Conservation (phyloP, 1,284 basidiomycete genomes). For the Marasmius oreades region DNA sequence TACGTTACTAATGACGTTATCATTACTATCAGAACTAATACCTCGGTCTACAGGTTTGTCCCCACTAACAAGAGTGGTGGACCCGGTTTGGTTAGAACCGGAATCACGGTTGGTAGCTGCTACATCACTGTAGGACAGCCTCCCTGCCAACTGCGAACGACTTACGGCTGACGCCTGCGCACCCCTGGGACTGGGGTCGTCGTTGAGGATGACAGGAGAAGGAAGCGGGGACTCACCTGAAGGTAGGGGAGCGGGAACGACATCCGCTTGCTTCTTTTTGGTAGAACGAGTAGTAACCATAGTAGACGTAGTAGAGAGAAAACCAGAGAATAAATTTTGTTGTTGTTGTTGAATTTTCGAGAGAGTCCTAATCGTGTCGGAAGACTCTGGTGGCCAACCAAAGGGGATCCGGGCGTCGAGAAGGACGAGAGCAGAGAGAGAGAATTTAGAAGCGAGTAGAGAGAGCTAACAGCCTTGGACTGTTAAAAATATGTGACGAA, state of each 20-base stretch:
- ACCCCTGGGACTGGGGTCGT: not conserved
- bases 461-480: slow-evolving; percentile 2
- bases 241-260: not conserved
- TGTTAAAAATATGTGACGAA: slow-evolving; percentile 8
- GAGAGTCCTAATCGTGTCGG: not conserved
- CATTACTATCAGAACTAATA: not conserved
- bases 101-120: not conserved
- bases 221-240: not conserved
- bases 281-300: not conserved
- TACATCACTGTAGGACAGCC: not conserved
- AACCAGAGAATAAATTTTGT: not conserved
- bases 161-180: not conserved
- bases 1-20: too few relatives aligned
- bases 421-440: not conserved
- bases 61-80: not conserved
- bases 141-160: not conserved
- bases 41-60: not conserved
- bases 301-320: not conserved
- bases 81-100: not conserved
- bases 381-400: slow-evolving; percentile 1
- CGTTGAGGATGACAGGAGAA: not conserved
- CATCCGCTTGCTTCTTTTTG: not conserved
- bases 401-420: not conserved
- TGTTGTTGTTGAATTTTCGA: not conserved
- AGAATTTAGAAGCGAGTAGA: slow-evolving; percentile 1